These are phyloP conservation scores for Arabidopsis hybrid DNA, from an alignment of 441 rosid genomes.

Conservation along the genomic window DNA sequence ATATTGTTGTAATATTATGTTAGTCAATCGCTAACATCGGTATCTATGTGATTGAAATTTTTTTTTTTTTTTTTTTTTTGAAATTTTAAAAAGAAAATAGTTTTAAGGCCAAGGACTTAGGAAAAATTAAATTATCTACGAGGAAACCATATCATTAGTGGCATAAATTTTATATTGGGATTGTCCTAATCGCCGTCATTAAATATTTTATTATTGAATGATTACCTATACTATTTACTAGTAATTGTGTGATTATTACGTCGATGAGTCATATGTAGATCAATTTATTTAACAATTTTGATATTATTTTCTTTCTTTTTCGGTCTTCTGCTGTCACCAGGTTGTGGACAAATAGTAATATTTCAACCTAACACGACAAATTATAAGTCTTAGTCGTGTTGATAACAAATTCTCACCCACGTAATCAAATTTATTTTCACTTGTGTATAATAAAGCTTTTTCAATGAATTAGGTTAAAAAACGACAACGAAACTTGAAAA, in stretches of 20 bases:
- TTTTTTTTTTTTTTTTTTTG: no score
- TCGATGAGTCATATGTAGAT: slow-evolving; percentile 40
- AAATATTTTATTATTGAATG: slow-evolving; percentile 1
- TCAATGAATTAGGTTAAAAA: slow-evolving; percentile 29
- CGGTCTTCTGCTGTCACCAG: slow-evolving; percentile 42
- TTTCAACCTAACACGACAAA: slow-evolving; percentile 36
- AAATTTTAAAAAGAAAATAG: not conserved
- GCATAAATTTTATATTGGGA: not conserved
- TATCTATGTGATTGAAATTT: slow-evolving; percentile 16
- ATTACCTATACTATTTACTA: not conserved
- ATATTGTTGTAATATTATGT: slow-evolving; percentile 2
- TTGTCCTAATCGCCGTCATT: slow-evolving; percentile 24
- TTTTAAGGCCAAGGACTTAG: not conserved
- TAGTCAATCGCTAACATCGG: slow-evolving; percentile 14
- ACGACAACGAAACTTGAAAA: slow-evolving; percentile 8
- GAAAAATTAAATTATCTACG: not conserved
- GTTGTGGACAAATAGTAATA: slow-evolving; percentile 26
- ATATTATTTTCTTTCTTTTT: slow-evolving; percentile 25
- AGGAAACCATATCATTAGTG: slow-evolving; percentile 32
- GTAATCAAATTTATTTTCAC: slow-evolving; percentile 35
- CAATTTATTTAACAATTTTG: slow-evolving; percentile 2
- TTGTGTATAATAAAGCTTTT: slow-evolving; percentile 19
- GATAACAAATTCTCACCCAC: slow-evolving; percentile 39
- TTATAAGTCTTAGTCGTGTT: slow-evolving; percentile 29
- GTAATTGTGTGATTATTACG: slow-evolving; percentile 31